These are phyloP conservation scores for Mytilinidion resinicola DNA, from an alignment of 495 filamentous ascomycete genomes.

Conservation along the genomic window DNA sequence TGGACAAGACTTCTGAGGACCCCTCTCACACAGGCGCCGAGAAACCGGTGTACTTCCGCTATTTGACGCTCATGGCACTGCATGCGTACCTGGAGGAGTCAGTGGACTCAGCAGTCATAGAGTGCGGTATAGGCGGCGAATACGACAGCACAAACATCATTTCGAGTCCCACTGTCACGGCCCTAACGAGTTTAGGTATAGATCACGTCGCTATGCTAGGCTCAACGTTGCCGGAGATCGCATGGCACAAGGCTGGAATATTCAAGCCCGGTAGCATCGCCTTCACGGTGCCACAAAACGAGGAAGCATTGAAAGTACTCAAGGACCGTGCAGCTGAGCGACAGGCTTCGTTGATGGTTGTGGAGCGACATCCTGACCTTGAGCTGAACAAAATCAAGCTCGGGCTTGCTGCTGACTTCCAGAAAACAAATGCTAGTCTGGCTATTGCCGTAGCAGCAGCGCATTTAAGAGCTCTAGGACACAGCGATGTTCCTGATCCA, in stretches of 20 bases:
- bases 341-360: conserved; percentile 51
- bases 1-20: conserved; percentile 48
- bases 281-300: conserved; percentile 68
- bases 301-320: conserved; percentile 62
- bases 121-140: conserved; percentile 90
- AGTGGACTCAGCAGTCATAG: conserved; percentile 78
- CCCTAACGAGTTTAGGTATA: conserved; percentile 81
- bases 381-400: conserved; percentile 52
- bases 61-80: conserved; percentile 82
- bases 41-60: conserved; percentile 88
- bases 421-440: conserved; percentile 78
- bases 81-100: conserved; percentile 77
- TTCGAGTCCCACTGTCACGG: conserved; percentile 60
- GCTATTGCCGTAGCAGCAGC: conserved; percentile 69
- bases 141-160: conserved; percentile 94
- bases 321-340: conserved; percentile 63
- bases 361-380: conserved; percentile 60
- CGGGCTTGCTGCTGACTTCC: conserved; percentile 72
- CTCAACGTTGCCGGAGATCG: conserved; percentile 79
- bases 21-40: conserved; percentile 42
- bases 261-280: conserved; percentile 66
- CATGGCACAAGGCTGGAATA: conserved; percentile 95
- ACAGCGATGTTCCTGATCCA: conserved; percentile 42
- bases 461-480: conserved; percentile 43
- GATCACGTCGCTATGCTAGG: conserved; percentile 81